phyloP scores from a whole-genome alignment of 805 yeast species.

The Suhomyces sp. region DNA sequence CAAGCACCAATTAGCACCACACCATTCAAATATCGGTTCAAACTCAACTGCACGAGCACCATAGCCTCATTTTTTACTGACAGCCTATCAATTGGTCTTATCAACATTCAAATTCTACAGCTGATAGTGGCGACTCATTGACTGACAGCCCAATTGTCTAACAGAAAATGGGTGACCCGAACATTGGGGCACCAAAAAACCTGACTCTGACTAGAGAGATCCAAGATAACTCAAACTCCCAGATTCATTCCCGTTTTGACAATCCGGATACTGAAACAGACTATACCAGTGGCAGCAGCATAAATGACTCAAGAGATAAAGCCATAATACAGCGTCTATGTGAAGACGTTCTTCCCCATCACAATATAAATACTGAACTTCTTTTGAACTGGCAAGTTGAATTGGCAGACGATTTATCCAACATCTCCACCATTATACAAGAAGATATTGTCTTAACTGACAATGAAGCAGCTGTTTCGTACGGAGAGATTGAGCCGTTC shows the following conservation, averaged over 20 bases:
- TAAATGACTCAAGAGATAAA: neutral
- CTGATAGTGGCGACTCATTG: no score
- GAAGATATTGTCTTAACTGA: conserved; percentile 20
- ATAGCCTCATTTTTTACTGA: neutral
- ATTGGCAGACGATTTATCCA: conserved; percentile 18
- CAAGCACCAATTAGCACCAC: neutral
- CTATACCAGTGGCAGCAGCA: neutral
- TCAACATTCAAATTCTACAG: neutral
- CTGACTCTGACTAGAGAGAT: neutral
- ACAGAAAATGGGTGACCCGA: neutral
- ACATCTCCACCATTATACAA: conserved; percentile 21
- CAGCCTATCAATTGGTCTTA: neutral
- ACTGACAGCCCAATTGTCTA: neutral
- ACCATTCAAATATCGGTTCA: neutral
- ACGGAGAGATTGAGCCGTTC: conserved; percentile 6
- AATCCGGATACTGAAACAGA: neutral
- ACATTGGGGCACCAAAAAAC: neutral
- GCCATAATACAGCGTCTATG: conserved; percentile 22
- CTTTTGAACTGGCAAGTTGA: conserved; percentile 38
- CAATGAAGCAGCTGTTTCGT: neutral
- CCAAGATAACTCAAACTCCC: neutral
- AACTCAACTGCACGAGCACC: neutral
- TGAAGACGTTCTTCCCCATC: conserved; percentile 20
- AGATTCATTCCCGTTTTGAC: neutral
- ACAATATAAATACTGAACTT: conserved; percentile 25